Conservation (phyloP, 768 basidiomycete genomes). For the Suillus ampliporus region DNA sequence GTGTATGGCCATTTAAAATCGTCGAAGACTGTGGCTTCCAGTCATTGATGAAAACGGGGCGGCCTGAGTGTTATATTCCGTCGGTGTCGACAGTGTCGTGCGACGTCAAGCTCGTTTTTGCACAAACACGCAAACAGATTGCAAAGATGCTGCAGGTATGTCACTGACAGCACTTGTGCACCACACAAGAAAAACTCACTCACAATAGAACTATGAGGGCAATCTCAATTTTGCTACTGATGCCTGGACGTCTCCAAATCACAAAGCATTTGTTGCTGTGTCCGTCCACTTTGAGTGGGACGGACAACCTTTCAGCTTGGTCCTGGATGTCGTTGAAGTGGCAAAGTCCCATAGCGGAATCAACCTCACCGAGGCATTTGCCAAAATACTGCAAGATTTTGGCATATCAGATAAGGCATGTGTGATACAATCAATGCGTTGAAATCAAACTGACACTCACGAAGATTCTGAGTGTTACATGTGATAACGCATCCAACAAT, state of each 20-base stretch:
- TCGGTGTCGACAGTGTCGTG: too few relatives aligned
- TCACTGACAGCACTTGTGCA: too few relatives aligned
- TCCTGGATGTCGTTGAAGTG: conserved; percentile 46
- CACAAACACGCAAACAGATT: too few relatives aligned
- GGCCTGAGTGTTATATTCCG: too few relatives aligned
- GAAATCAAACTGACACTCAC: conserved; percentile 10
- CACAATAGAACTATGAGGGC: conserved; percentile 17
- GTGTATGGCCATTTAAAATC: too few relatives aligned
- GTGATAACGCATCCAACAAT: conserved; percentile 26
- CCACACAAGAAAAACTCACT: too few relatives aligned
- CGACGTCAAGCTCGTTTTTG: too few relatives aligned
- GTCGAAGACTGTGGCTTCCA: too few relatives aligned
- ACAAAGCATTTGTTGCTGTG: conserved; percentile 37
- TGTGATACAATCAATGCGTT: not conserved
- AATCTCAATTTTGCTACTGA: conserved; percentile 40
- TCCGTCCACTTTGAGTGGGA: conserved; percentile 40
- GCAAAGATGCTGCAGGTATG: too few relatives aligned
- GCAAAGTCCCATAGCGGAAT: conserved; percentile 40
- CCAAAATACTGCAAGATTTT: conserved; percentile 39
- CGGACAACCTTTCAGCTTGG: conserved; percentile 29
- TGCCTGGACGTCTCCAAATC: conserved; percentile 45
- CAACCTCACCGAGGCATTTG: conserved; percentile 42
- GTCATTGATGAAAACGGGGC: too few relatives aligned
- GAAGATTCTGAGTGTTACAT: conserved; percentile 39
- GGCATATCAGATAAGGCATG: conserved; percentile 40